Evolutionary conservation across 805 yeast genomes (phyloP), one percentile per base, ranked within the genome.

Genomic region (Kodamaea leandrae): DNA sequence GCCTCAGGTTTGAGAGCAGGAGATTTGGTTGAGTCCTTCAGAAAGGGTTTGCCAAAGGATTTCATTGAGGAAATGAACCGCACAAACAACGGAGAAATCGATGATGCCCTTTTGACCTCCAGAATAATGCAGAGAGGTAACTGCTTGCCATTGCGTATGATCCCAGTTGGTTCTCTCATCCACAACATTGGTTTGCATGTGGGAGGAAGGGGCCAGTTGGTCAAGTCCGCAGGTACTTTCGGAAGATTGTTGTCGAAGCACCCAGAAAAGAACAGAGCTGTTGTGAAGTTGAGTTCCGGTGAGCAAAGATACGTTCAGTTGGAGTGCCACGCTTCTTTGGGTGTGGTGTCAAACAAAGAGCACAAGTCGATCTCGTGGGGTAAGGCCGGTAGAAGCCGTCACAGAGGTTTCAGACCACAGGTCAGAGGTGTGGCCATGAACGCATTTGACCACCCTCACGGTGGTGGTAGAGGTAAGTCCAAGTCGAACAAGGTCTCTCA

Each of bases 401-500:
- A 89, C 74, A 72, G 85, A 60, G 99, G 98, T 49, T 82, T 84
- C 57, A 82, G 98, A 66, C 99, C 99, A 26, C 80, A 83, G 38
- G 97, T 90, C 28, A 84, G 99, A 73, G 99, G 99, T 78, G 86
- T 88, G 54, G 98, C 99, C 37, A 88, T 87, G 96, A 93, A 93
- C 69, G 93, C 93, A 49, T 80, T 82, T 61, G 97, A 93, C 66
- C 99, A 93, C 72, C 99, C 99, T 50, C 90, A 88, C 58, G 99
- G 99, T 75, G 99, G 99, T 83, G 99, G 99, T 71, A 83, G 99
- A 77, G 99, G 99, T 79, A 93, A 93, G 67, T 86, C 96, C 46
- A 93, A 93, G 81, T 87, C 96, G 49, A 90, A 91, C 68, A 91
- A 88, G 71, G 76, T 85, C 45, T 86, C 98, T 14, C 87, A 85